Conservation (phyloP, 208 protist species). For the Trypanosoma mega region DNA sequence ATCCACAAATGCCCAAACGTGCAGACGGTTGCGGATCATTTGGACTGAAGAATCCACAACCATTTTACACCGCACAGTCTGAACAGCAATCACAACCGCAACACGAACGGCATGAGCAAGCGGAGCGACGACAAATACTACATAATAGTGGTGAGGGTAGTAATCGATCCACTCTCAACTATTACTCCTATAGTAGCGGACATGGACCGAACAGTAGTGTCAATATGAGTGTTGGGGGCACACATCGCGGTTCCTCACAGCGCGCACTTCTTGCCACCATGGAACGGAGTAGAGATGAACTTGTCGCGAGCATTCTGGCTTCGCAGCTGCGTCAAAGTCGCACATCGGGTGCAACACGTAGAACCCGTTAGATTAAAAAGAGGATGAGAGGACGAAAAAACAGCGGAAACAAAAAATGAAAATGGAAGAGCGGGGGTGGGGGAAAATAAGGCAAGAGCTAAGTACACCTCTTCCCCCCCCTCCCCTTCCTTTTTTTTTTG, state of each 20-base stretch:
- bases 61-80: conserved; percentile 20
- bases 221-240: not conserved
- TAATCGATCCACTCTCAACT: no score
- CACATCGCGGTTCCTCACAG: no score
- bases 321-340: conserved; percentile 1
- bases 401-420: not conserved
- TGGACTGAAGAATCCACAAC: conserved; percentile 17
- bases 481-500: no score
- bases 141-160: no score
- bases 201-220: not conserved
- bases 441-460: no score
- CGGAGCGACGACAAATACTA: no score
- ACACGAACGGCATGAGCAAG: no score
- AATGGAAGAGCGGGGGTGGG: no score
- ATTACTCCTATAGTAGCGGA: conserved; percentile 1
- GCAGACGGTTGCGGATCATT: not conserved
- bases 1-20: conserved; percentile 6
- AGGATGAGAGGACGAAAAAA: not conserved
- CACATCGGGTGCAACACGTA: no score
- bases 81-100: not conserved
- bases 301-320: conserved; percentile 9
- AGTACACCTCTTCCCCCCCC: not conserved
- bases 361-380: no score
- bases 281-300: not conserved
- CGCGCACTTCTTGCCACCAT: not conserved